A percentile compares a stretch with the other conserved stretches of the same genome.
These are phyloP conservation scores for Arthrobotrys conoides DNA, from an alignment of 2,329 filamentous ascomycete genomes.

Conservation along the genomic window DNA sequence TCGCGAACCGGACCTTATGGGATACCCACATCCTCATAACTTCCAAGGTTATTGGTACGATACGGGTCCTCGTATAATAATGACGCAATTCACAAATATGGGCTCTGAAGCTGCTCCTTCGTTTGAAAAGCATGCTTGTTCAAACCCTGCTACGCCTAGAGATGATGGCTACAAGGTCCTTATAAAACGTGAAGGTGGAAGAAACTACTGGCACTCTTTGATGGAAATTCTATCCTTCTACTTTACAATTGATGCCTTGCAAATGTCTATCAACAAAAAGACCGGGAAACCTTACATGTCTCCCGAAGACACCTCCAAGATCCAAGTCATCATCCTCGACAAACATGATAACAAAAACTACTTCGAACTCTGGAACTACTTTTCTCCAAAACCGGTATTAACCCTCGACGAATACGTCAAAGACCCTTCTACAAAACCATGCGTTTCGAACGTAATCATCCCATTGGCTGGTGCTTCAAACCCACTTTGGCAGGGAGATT, in stretches of 20 bases:
- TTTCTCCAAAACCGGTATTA: slow-evolving; percentile 65
- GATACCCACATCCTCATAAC: slow-evolving; percentile 39
- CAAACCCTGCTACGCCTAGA: slow-evolving; percentile 14
- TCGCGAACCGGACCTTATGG: slow-evolving; percentile 31
- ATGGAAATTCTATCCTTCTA: slow-evolving; percentile 66
- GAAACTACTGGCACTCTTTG: slow-evolving; percentile 66
- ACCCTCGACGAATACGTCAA: slow-evolving; percentile 64
- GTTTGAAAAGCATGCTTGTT: slow-evolving; percentile 36
- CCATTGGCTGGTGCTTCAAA: slow-evolving; percentile 68
- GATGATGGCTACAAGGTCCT: slow-evolving; percentile 63
- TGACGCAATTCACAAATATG: slow-evolving; percentile 62
- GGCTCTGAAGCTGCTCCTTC: neutral
- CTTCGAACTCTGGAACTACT: slow-evolving; percentile 67
- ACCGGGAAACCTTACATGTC: slow-evolving; percentile 62
- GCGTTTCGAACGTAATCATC: slow-evolving; percentile 66
- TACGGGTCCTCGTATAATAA: slow-evolving; percentile 64
- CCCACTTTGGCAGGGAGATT: slow-evolving; percentile 69
- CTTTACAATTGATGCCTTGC: slow-evolving; percentile 66
- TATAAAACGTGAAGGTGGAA: slow-evolving; percentile 66
- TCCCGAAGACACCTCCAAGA: slow-evolving; percentile 62
- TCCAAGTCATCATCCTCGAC: slow-evolving; percentile 67
- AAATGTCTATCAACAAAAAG: slow-evolving; percentile 63
- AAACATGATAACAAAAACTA: slow-evolving; percentile 66
- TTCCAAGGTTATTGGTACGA: slow-evolving; percentile 65
- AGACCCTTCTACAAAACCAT: slow-evolving; percentile 13